Percentiles rank a stretch among this genome's conserved stretches.
Evolutionary conservation across 305 asterid genomes (phyloP).

Genomic region (Plantago lanceolata): DNA sequence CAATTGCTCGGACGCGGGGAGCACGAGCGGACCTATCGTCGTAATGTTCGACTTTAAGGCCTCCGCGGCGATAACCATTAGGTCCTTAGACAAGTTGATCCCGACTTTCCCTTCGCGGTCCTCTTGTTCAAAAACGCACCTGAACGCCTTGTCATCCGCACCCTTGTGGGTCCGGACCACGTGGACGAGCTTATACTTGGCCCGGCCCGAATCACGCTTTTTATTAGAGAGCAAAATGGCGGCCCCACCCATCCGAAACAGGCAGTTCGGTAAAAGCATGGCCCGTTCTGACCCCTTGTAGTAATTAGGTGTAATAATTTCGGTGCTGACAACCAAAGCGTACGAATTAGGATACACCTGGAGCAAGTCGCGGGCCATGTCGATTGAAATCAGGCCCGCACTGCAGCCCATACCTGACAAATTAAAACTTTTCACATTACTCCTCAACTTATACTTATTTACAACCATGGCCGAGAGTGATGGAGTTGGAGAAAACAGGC

Average conservation of each 20-base stretch:
- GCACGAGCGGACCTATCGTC: slow-evolving; percentile 41
- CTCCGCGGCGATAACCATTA: slow-evolving; percentile 45
- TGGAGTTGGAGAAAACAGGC: slow-evolving; percentile 46
- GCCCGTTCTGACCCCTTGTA: slow-evolving; percentile 43
- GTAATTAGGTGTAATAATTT: slow-evolving; percentile 41
- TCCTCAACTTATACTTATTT: slow-evolving; percentile 39
- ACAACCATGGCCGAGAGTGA: slow-evolving; percentile 47
- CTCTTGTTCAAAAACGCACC: slow-evolving; percentile 48
- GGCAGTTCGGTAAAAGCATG: slow-evolving; percentile 32
- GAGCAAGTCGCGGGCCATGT: slow-evolving; percentile 43
- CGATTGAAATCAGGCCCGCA: slow-evolving; percentile 44
- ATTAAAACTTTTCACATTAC: slow-evolving; percentile 40
- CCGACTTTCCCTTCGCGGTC: slow-evolving; percentile 48
- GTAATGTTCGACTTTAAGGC: slow-evolving; percentile 46
- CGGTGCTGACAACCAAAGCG: slow-evolving; percentile 44
- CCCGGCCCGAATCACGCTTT: slow-evolving; percentile 32
- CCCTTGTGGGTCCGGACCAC: slow-evolving; percentile 56
- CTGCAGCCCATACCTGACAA: slow-evolving; percentile 56
- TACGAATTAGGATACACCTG: slow-evolving; percentile 39
- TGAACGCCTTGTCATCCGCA: slow-evolving; percentile 41
- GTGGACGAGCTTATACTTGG: slow-evolving; percentile 45
- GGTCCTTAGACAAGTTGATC: slow-evolving; percentile 38
- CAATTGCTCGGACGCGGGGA: slow-evolving; percentile 45
- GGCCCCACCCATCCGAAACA: slow-evolving; percentile 30
- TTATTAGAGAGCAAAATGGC: slow-evolving; percentile 32